Percentiles rank a stretch among this genome's conserved stretches.
These are phyloP conservation scores for Gyromitra esculenta DNA, from an alignment of 2,329 filamentous ascomycete genomes.

Conservation along the genomic window DNA sequence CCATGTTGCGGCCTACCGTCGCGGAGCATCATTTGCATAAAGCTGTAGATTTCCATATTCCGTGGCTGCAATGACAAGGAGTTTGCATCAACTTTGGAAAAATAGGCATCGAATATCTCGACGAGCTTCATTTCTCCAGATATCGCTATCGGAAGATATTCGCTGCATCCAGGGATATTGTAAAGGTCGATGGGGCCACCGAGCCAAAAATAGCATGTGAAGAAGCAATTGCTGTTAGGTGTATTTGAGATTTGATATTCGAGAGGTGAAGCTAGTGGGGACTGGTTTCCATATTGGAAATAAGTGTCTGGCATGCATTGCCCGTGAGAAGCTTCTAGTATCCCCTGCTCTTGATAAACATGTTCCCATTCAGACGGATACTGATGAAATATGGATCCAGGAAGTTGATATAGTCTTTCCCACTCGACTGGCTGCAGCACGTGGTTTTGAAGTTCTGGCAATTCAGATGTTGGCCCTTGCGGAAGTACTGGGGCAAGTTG, in stretches of 20 bases:
- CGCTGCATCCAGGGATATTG: conserved; percentile 23
- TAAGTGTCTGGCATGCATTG: conserved; percentile 1
- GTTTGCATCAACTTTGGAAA: neutral
- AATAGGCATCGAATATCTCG: conserved; percentile 30
- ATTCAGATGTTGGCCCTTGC: neutral
- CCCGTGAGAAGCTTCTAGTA: neutral
- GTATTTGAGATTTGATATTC: neutral
- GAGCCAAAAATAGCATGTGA: conserved; percentile 32
- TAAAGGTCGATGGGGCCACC: conserved; percentile 29
- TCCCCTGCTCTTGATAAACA: neutral
- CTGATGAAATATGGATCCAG: neutral
- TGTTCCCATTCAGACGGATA: conserved; percentile 4
- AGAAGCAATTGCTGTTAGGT: neutral
- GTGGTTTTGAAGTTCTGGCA: neutral
- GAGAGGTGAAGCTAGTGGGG: neutral
- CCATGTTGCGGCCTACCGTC: conserved; percentile 4
- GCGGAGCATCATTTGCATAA: conserved; percentile 16
- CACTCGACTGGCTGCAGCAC: neutral
- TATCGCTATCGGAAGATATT: conserved; percentile 14
- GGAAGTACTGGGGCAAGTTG: neutral
- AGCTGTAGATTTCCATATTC: neutral
- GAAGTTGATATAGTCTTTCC: neutral
- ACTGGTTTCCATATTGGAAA: conserved; percentile 6
- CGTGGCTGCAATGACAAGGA: neutral
- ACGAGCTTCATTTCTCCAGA: conserved; percentile 11